Conservation (phyloP, 2,329 filamentous ascomycete genomes). For the Fusarium redolens region DNA sequence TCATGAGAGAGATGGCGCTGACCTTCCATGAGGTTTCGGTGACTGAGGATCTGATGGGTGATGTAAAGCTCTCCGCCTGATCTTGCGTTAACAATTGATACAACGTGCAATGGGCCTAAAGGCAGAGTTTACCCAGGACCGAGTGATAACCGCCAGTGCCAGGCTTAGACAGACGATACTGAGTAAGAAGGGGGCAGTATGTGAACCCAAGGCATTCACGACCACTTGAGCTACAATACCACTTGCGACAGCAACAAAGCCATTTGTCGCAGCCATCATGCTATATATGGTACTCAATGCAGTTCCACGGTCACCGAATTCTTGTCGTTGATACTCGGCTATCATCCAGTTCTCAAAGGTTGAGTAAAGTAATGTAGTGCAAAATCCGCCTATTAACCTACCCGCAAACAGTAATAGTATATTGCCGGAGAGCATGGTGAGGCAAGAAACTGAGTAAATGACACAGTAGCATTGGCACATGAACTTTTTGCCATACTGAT, state of each 20-base stretch:
- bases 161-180: not conserved
- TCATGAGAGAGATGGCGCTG: rapidly evolving
- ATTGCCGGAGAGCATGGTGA: not conserved
- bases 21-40: rapidly evolving
- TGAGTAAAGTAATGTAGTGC: not conserved
- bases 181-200: not conserved
- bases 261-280: not conserved
- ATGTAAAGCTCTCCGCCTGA: not conserved
- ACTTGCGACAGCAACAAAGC: not conserved
- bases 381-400: not conserved
- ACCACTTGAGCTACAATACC: not conserved
- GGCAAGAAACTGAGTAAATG: not conserved
- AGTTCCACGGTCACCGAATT: not conserved
- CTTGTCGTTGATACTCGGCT: not conserved
- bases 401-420: rapidly evolving
- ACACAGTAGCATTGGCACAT: not conserved
- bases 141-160: not conserved
- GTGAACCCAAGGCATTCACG: not conserved
- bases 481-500: not conserved
- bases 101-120: rapidly evolving
- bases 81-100: rapidly evolving
- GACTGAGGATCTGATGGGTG: rapidly evolving
- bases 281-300: not conserved
- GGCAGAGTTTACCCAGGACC: not conserved
- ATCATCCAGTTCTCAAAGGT: not conserved